These are phyloP conservation scores for Onygenales sp. DNA, from an alignment of 2,329 filamentous ascomycete species.

Conservation along the genomic window DNA sequence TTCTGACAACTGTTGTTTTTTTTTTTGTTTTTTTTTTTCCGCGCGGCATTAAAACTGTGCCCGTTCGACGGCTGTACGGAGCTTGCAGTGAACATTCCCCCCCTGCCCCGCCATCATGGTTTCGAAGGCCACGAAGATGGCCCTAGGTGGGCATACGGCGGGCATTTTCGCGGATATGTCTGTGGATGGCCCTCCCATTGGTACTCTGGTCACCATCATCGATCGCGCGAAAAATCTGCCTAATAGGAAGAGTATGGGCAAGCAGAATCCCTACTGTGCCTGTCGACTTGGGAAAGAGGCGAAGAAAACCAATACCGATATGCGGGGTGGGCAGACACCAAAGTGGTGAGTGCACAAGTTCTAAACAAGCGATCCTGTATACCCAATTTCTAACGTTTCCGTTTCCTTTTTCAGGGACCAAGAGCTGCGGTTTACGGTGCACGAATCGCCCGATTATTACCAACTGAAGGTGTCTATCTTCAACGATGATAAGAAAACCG, in stretches of 20 bases:
- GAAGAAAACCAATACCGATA: constrained; percentile 91
- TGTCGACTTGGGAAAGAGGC: constrained; percentile 91
- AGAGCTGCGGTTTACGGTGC: constrained; percentile 89
- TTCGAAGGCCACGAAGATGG: constrained; percentile 29
- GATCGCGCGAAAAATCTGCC: constrained; percentile 95
- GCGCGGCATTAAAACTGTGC: too few relatives aligned
- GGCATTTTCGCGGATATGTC: constrained; percentile 94
- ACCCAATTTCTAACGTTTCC: not conserved
- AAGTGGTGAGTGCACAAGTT: constrained; percentile 59
- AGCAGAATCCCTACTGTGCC: constrained; percentile 96
- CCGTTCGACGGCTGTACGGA: not conserved
- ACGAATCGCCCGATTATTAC: constrained; percentile 94
- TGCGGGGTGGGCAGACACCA: constrained; percentile 88
- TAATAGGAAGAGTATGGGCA: constrained; percentile 94
- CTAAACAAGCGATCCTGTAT: not conserved
- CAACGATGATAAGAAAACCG: constrained; percentile 96
- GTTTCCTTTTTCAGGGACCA: constrained; percentile 62
- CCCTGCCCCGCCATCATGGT: constrained; percentile 6
- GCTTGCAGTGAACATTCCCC: not conserved
- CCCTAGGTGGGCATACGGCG: constrained; percentile 64
- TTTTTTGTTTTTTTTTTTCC: too few relatives aligned
- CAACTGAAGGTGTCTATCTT: constrained; percentile 93
- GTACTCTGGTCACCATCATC: constrained; percentile 82
- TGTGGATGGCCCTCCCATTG: constrained; percentile 84
- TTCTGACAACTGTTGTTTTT: too few relatives aligned